These are phyloP conservation scores for Astrephomene gubernaculifera DNA, from an alignment of 139 green algal genomes.

Conservation along the genomic window DNA sequence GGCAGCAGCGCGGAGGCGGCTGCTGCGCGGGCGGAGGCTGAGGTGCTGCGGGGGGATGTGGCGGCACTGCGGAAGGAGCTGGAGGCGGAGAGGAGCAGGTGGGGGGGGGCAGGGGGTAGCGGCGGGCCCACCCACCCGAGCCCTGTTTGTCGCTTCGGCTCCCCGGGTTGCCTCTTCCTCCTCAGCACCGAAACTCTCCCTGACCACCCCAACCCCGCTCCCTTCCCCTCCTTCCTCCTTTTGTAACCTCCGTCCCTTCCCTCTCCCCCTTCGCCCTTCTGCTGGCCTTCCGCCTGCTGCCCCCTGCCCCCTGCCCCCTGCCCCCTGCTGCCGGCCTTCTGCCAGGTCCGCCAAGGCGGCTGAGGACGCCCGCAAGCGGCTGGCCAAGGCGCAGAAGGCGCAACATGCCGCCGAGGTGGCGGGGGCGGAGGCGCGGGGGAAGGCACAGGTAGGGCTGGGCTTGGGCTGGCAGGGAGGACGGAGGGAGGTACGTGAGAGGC, in stretches of 20 bases:
- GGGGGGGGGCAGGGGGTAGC: background rate
- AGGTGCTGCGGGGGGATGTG: conserved; percentile 42
- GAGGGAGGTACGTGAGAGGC: too few species aligned
- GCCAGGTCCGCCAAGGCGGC: conserved; percentile 44
- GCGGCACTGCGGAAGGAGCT: conserved; percentile 34
- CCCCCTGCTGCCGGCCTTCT: background rate
- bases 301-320: background rate
- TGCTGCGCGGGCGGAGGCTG: conserved; percentile 42
- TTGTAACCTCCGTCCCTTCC: background rate
- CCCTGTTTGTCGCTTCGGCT: too few species aligned
- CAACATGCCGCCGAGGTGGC: conserved; percentile 65
- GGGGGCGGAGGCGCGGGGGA: conserved; percentile 55
- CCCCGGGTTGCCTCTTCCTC: too few species aligned
- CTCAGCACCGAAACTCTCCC: background rate
- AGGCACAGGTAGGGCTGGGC: background rate
- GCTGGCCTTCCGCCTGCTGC: background rate
- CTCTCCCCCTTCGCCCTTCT: background rate
- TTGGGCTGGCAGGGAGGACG: background rate
- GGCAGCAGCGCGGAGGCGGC: conserved; percentile 43
- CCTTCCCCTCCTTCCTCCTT: background rate
- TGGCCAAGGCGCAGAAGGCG: conserved; percentile 60
- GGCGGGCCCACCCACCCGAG: background rate
- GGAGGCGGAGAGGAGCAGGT: conserved; percentile 43
- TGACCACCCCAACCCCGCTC: background rate
- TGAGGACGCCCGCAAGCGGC: conserved; percentile 62